Evolutionary conservation across 257 asterid genomes (phyloP).

Genomic region (Fraxinus quadrangulata): DNA sequence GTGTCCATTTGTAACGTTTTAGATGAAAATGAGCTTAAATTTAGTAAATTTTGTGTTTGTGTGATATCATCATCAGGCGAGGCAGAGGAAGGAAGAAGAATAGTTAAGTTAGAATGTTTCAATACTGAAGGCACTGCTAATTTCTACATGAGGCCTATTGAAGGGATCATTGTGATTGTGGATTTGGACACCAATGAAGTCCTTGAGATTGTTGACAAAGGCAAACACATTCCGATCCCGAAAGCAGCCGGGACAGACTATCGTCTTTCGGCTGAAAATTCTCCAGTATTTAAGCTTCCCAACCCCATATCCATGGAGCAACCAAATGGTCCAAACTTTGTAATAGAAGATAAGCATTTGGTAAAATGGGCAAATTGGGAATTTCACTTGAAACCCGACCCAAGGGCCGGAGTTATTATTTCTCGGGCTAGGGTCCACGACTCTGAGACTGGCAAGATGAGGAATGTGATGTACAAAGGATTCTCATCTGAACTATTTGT

Average conservation of each 20-base stretch:
- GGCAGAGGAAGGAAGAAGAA: slow-evolving; percentile 62
- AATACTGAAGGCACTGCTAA: slow-evolving; percentile 54
- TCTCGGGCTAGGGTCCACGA: slow-evolving; percentile 68
- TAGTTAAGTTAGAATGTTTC: slow-evolving; percentile 62
- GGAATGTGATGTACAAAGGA: slow-evolving; percentile 89
- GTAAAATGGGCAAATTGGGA: slow-evolving; percentile 99
- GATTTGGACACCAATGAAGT: slow-evolving; percentile 58
- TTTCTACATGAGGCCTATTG: slow-evolving; percentile 86
- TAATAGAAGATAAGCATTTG: slow-evolving; percentile 56
- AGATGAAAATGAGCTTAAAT: background rate
- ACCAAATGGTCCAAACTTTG: slow-evolving; percentile 92
- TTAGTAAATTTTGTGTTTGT: background rate
- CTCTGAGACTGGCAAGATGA: slow-evolving; percentile 58
- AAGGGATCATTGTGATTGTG: slow-evolving; percentile 53
- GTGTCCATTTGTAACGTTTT: background rate
- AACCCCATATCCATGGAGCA: slow-evolving; percentile 81
- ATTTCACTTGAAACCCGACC: slow-evolving; percentile 88
- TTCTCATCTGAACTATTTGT: slow-evolving; percentile 82
- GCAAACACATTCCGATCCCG: slow-evolving; percentile 68
- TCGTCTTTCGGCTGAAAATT: slow-evolving; percentile 30
- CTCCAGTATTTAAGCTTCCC: slow-evolving; percentile 44
- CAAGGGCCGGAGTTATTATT: slow-evolving; percentile 80
- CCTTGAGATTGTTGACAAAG: slow-evolving; percentile 49
- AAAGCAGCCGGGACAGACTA: slow-evolving; percentile 60
- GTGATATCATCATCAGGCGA: slow-evolving; percentile 33